Evolutionary conservation across 495 filamentous ascomycete species (phyloP), one percentile per base, ranked within the genome.

Genomic region (Podospora australis): DNA sequence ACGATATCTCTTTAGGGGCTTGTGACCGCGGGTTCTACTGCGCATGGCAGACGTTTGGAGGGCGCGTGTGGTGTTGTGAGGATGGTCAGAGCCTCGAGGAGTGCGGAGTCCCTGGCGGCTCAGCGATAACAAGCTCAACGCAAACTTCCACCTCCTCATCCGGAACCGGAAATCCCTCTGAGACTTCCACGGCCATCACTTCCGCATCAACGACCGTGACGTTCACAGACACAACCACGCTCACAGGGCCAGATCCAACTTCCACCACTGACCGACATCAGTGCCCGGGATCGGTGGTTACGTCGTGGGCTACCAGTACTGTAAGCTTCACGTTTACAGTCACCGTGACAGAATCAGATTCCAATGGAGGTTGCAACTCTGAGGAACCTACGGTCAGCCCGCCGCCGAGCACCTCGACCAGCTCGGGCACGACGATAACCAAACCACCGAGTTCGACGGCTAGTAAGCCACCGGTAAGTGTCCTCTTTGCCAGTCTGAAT

Each of bases 1-100:
- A n/a, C n/a, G n/a, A n/a, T n/a, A n/a, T n/a, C n/a, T n/a, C n/a
- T n/a, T n/a, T 3, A n/a, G n/a, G n/a, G n/a, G 61, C 61, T 4
- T 64, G 61, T 19, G 58, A 64, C 10, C 24, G 17, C 1, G 61
- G 61, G 2, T 64, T 49, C 30, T 64, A 64, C 25, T 64, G 61
- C 34, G 58, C 61, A 1, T 59, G 58, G 58, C 48, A 57, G 10
- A 45, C 47, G 8, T 53, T 61, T 26, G 56, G 52, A 7, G 57
- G 57, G 2, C 44, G 45, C 14, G 55, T 56, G 6, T 64, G 61
- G 61, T 64, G 61, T 17, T 64, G 61, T 29, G 48, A 57, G 32
- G 36, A 64, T 52, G 57, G 54, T 10, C 57, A 60, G 54, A 57
- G 50, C 40, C 28, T 56, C n/a, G 57, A 60, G 36, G 57, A 60